Evolutionary conservation across 352 stramenopile species (phyloP), one percentile per base, ranked within the genome.

Genomic region (Phytophthora podocarpi): DNA sequence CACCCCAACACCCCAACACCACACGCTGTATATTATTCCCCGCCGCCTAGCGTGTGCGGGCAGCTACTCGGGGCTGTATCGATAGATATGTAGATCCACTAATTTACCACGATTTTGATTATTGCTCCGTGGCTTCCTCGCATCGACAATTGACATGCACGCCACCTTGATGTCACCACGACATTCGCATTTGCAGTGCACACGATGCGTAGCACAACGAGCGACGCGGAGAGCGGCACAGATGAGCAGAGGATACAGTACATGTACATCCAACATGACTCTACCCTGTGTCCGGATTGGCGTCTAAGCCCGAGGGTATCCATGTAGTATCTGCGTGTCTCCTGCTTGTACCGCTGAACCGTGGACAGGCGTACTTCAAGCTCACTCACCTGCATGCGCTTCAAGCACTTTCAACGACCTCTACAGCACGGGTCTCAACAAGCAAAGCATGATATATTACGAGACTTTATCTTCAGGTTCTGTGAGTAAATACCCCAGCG

Each of bases 51-150:
- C 34, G 34, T 51, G 39, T 30, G 58, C 48, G 58, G n/a, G 11
- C 23, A 20, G 36, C 57, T 31, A 41, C 27, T 65, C 42, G 27
- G 3, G 54, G 50, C 42, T 65, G 53, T 67, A 72, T 60, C 41
- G 31, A 65, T 70, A 70, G 54, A 64, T 59, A 64, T 60, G 47
- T 73, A 73, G 64, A 74, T 62, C 48, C 36, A 55, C 42, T 70
- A 74, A 74, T 74, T 70, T 74, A 74, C 65, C 47, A 58, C 52
- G 28, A 63, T 74, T 74, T 74, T 66, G 53, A 74, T 70, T 69
- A 70, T 59, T 70, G 59, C 20, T 11, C n/a, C 39, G 28, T 21
- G 20, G 11, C 35, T 40, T 52, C 18, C 16, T 60, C 15, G 24
- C 35, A 37, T 67, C 42, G 30, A 57, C 35, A 47, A 48, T 49